Evolutionary conservation across 225 moss, liverwort and hornwort species (phyloP), one percentile per base, ranked within the genome.

Genomic region (Takakia lepidozioides): DNA sequence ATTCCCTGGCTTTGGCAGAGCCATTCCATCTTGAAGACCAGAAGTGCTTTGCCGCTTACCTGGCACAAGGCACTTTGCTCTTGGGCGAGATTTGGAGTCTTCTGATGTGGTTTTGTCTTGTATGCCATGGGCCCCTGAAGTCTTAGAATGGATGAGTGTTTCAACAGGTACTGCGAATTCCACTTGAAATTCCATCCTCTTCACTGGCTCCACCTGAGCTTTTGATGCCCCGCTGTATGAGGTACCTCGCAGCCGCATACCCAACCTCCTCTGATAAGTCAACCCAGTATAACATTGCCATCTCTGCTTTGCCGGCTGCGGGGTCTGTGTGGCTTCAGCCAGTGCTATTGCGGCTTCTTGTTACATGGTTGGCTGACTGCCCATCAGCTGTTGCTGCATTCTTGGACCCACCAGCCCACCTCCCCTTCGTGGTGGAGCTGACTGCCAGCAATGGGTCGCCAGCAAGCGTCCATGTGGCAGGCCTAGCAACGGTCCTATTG

Each of bases 331-430:
- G 98, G 98, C 85, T 98, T 49, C 98, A 98, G 56, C 98, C 98
- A 25, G 85, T 98, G 48, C 68, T 98, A 22, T 64, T 98, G 35
- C 76, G 98, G 39, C 73, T 98, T 18, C 75, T 98, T 27, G 91
- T 98, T n/a, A 98, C 91, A 10, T 98, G 98, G 98, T 77, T 91
- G 48, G 82, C 64, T 11, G 98, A 98, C 64, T 91, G 91, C 61
- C 85, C 98, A 22, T 73, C 78, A 26, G 98, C 91, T 53, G 87
- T 91, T 5, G 62, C 82, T 56, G 80, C 85, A 26, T 75, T 98
- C 30, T 29, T 91, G 72, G 91, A 85, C n/a, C 82, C 73, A 53
- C 83, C 91, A 17, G 57, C 91, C 27, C 87, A 98, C 52, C 87
- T 91, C 55, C 85, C 91, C 43, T 91, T 78, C 69, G 64, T 98